Conservation (phyloP, 2,329 filamentous ascomycete species). For the Diaporthe aspalathi region DNA sequence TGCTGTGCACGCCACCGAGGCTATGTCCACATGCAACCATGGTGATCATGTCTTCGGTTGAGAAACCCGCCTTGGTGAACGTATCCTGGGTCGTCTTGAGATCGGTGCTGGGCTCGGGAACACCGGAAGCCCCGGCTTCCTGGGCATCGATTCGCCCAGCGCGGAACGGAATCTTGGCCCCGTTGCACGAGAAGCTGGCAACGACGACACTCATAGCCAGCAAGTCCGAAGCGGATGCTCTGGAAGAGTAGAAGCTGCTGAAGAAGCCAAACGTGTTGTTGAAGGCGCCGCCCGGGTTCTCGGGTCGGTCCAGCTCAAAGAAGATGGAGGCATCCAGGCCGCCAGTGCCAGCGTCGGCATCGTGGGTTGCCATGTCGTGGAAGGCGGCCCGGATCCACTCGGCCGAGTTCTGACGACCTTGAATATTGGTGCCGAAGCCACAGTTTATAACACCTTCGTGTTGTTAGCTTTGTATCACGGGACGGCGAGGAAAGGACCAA, state of each 20-base stretch:
- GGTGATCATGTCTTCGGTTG: constrained; percentile 50
- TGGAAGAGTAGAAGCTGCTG: constrained; percentile 42
- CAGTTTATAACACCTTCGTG: background rate
- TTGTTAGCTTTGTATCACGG: background rate
- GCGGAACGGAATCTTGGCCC: constrained; percentile 12
- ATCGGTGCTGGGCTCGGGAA: constrained; percentile 48
- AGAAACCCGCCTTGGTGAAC: constrained; percentile 49
- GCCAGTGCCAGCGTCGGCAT: constrained; percentile 45
- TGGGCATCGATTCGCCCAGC: constrained; percentile 46
- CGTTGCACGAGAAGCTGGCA: constrained; percentile 9
- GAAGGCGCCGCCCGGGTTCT: constrained; percentile 47
- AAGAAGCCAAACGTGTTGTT: constrained; percentile 46
- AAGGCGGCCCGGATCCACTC: constrained; percentile 50
- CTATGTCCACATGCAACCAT: constrained; percentile 52
- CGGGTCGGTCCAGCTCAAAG: constrained; percentile 46
- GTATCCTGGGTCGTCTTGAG: constrained; percentile 43
- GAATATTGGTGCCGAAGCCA: constrained; percentile 40
- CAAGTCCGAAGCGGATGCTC: constrained; percentile 46
- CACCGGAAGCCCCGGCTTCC: constrained; percentile 47
- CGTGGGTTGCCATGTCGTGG: constrained; percentile 47
- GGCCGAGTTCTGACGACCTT: constrained; percentile 45
- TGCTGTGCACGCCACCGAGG: constrained; percentile 57
- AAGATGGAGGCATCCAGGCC: constrained; percentile 49
- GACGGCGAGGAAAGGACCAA: background rate
- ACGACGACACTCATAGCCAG: constrained; percentile 37